A percentile compares a stretch with the other conserved stretches of the same genome.
These are phyloP conservation scores for Ophiobolus disseminans DNA, from an alignment of 2,329 filamentous ascomycete genomes.

Conservation along the genomic window DNA sequence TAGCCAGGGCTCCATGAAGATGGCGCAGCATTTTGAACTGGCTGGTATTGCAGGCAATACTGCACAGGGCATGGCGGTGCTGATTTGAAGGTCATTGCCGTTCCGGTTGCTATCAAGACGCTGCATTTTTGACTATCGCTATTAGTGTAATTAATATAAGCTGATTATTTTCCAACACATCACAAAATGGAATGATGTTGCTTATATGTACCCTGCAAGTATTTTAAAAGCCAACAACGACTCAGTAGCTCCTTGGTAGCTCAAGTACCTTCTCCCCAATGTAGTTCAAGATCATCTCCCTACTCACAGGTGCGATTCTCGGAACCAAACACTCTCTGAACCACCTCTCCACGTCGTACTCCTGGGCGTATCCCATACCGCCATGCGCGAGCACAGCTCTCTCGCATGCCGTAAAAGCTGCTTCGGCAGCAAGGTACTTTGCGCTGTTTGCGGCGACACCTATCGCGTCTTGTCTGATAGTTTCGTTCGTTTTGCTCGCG, in stretches of 20 bases:
- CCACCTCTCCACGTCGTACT: conserved; percentile 69
- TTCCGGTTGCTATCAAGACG: too few relatives aligned
- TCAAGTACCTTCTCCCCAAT: conserved; percentile 72
- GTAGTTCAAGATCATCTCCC: conserved; percentile 80
- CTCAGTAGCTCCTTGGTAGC: conserved; percentile 71
- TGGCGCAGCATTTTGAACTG: conserved; percentile 50
- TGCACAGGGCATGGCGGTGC: conserved; percentile 47
- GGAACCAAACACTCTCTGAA: conserved; percentile 66
- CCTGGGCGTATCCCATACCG: conserved; percentile 69
- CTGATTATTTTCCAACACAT: too few relatives aligned
- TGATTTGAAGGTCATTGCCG: too few relatives aligned
- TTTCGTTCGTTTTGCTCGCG: conserved; percentile 41
- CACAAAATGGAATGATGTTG: too few relatives aligned
- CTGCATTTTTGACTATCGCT: too few relatives aligned
- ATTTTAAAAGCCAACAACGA: not conserved
- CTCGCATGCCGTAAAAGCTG: conserved; percentile 67
- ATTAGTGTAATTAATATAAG: too few relatives aligned
- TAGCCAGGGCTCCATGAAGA: conserved; percentile 28
- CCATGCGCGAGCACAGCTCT: conserved; percentile 63
- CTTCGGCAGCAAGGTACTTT: conserved; percentile 67
- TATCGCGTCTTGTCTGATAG: conserved; percentile 48
- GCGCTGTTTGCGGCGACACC: conserved; percentile 64
- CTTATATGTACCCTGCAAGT: too few relatives aligned
- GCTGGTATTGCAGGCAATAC: conserved; percentile 29
- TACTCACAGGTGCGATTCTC: conserved; percentile 65